phyloP scores from a whole-genome alignment of 1,284 basidiomycete genomes.

The Papiliotrema nemorosa region DNA sequence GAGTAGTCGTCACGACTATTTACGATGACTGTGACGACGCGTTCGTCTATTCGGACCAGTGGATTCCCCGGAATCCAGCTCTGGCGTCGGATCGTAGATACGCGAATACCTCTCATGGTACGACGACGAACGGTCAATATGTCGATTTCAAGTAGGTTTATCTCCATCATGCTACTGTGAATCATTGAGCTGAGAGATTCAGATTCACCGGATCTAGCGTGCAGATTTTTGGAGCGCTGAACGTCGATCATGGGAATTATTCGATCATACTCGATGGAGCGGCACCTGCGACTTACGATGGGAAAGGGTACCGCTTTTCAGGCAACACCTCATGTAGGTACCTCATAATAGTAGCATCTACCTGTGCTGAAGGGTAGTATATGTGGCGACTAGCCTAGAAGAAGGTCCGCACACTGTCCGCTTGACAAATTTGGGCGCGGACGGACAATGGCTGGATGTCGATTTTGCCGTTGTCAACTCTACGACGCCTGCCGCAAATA shows the following conservation, averaged over 20 bases:
- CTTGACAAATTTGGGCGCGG: constrained; percentile 2
- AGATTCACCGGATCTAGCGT: constrained; percentile 10
- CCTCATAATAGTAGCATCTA: no score
- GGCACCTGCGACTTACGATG: not conserved
- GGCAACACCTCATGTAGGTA: no score
- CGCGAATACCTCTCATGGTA: no score
- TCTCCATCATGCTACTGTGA: no score
- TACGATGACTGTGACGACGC: no score
- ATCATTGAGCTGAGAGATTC: no score
- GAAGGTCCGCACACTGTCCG: constrained; percentile 2
- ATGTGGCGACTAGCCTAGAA: not conserved
- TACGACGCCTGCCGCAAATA: not conserved
- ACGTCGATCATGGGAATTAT: constrained; percentile 8
- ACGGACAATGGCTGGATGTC: constrained; percentile 1
- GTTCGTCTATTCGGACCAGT: no score
- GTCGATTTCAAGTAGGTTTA: no score
- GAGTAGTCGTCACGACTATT: no score
- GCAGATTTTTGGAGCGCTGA: not conserved
- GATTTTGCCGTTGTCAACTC: constrained; percentile 18
- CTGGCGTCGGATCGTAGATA: no score
- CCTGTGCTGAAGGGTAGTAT: constrained; percentile 1
- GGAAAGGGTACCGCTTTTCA: not conserved
- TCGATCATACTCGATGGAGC: constrained; percentile 1
- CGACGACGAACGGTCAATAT: no score
- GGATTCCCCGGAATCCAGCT: no score